These are phyloP conservation scores for Aureobasidium leucospermi DNA, from an alignment of 2,329 filamentous ascomycete species.

Conservation along the genomic window DNA sequence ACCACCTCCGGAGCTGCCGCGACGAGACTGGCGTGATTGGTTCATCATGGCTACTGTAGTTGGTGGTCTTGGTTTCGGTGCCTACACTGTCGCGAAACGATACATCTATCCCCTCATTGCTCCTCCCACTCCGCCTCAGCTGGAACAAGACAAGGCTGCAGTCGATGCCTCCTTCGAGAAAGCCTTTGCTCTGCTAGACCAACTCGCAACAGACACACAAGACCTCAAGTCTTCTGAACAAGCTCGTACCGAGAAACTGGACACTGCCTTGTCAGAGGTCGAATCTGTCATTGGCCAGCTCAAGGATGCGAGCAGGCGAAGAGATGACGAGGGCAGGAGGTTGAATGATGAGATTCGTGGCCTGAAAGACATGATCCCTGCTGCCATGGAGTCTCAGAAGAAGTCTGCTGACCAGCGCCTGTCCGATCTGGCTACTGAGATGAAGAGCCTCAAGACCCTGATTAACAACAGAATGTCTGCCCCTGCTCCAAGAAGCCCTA, in stretches of 20 bases:
- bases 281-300: conserved; percentile 75
- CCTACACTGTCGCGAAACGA: conserved; percentile 84
- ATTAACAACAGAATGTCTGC: conserved; percentile 55
- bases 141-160: conserved; percentile 87
- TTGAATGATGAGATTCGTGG: conserved; percentile 79
- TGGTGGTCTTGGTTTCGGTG: conserved; percentile 78
- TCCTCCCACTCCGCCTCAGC: conserved; percentile 84
- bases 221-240: conserved; percentile 81
- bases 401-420: conserved; percentile 73
- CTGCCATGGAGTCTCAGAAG: conserved; percentile 81
- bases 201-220: conserved; percentile 83
- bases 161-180: conserved; percentile 92
- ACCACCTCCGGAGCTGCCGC: conserved; percentile 55
- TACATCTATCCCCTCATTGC: conserved; percentile 88
- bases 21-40: conserved; percentile 95
- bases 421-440: conserved; percentile 76
- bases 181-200: conserved; percentile 84
- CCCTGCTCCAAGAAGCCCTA: conserved; percentile 1
- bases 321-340: conserved; percentile 81
- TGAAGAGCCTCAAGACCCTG: conserved; percentile 87
- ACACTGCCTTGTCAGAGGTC: conserved; percentile 73
- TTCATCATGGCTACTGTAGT: conserved; percentile 99
- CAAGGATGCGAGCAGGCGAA: conserved; percentile 69
- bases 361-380: conserved; percentile 78
- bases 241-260: conserved; percentile 73